phyloP scores from a whole-genome alignment of 2,329 filamentous ascomycete genomes.

The Colletotrichum tropicicola region DNA sequence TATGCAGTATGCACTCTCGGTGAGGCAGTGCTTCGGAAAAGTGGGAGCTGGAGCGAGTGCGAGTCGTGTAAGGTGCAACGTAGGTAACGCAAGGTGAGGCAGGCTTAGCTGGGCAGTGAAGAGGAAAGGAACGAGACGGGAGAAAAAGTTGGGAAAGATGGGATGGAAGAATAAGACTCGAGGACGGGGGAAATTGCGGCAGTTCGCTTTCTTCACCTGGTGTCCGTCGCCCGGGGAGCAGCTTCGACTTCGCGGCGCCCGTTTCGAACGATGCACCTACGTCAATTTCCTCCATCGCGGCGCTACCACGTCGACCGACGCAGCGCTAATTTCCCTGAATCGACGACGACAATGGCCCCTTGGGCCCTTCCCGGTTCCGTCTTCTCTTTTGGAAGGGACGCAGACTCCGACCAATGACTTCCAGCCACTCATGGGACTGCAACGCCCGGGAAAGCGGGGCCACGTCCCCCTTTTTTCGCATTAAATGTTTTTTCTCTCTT shows the following conservation, averaged over 20 bases:
- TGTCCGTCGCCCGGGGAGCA: too few species aligned
- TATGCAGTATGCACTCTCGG: constrained; percentile 6
- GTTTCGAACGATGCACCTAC: not conserved
- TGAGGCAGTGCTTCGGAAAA: constrained; percentile 27
- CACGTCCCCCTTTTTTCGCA: not conserved
- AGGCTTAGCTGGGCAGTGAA: not conserved
- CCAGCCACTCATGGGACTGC: too few species aligned
- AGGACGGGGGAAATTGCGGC: too few species aligned
- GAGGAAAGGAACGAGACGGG: too few species aligned
- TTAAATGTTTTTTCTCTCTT: not conserved
- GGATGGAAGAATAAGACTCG: too few species aligned
- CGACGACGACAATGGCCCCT: not conserved
- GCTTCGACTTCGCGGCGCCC: not conserved
- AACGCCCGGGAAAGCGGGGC: constrained; percentile 16
- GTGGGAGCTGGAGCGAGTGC: constrained; percentile 15
- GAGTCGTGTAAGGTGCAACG: constrained; percentile 17
- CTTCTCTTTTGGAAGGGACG: not conserved
- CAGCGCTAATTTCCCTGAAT: constrained; percentile 26
- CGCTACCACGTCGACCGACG: not conserved
- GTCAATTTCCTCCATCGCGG: not conserved
- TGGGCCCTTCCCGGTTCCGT: not conserved
- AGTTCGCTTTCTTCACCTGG: too few species aligned
- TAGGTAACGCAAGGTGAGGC: not conserved
- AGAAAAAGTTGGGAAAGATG: too few species aligned
- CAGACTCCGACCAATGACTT: too few species aligned